These are phyloP conservation scores for Clavulina sp. DNA, from an alignment of 768 basidiomycete genomes.

Conservation along the genomic window DNA sequence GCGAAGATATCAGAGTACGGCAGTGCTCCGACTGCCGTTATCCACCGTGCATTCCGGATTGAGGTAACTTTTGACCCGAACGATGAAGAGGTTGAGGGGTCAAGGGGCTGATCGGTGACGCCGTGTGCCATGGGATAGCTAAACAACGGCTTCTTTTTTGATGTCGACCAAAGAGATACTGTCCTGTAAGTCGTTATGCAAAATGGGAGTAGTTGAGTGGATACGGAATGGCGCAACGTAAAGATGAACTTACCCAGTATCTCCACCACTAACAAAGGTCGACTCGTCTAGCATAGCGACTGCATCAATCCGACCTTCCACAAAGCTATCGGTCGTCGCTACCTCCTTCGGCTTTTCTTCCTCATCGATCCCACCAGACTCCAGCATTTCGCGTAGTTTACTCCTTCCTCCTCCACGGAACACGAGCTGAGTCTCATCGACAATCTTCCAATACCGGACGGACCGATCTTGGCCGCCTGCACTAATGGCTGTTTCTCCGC, in stretches of 20 bases:
- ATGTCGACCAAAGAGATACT: conserved; percentile 80
- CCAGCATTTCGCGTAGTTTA: conserved; percentile 58
- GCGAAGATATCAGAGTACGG: conserved; percentile 84
- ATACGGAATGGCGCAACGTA: neutral
- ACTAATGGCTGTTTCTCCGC: conserved; percentile 69
- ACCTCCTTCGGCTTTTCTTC: conserved; percentile 12
- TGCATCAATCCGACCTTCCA: conserved; percentile 85
- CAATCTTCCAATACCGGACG: conserved; percentile 87
- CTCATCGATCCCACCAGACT: conserved; percentile 48
- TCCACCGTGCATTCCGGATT: conserved; percentile 73
- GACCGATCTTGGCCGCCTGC: conserved; percentile 86
- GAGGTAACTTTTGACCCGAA: conserved; percentile 31
- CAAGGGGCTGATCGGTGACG: conserved; percentile 25
- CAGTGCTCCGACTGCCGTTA: conserved; percentile 66
- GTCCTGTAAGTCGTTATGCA: conserved; percentile 32
- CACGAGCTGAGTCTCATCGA: conserved; percentile 86
- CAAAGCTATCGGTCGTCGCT: conserved; percentile 27
- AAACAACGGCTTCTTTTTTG: conserved; percentile 90
- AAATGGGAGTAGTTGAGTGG: neutral
- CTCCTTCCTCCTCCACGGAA: conserved; percentile 75
- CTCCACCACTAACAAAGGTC: conserved; percentile 84
- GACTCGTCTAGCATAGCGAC: conserved; percentile 92
- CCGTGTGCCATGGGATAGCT: conserved; percentile 80
- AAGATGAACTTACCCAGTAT: conserved; percentile 61
- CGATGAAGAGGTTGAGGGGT: conserved; percentile 48